Percentiles rank a stretch among this genome's conserved stretches.
Evolutionary conservation across 345 rosid genomes (phyloP).

Genomic region (Populus alba): DNA sequence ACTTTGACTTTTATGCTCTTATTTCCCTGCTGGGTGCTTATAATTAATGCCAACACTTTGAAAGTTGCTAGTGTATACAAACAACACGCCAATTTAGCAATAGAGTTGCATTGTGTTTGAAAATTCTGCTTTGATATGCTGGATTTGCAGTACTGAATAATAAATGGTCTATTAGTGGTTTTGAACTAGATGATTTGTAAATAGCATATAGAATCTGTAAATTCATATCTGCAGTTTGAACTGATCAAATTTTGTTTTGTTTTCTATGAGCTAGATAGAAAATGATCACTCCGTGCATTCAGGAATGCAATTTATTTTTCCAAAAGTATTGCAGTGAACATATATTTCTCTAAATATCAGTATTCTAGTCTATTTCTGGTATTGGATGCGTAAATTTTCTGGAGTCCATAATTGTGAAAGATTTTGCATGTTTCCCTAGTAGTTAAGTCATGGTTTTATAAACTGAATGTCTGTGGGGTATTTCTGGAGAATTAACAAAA

Average conservation of each 20-base stretch:
- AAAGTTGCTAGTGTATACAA: slow-evolving; percentile 5
- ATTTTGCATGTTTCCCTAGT: background rate
- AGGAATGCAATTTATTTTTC: background rate
- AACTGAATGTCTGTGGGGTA: background rate
- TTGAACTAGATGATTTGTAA: background rate
- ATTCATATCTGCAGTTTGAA: background rate
- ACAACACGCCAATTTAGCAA: background rate
- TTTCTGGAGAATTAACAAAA: background rate
- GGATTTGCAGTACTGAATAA: background rate
- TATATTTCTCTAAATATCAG: background rate
- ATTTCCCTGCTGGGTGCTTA: background rate
- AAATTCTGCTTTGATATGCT: background rate
- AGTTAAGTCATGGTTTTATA: background rate
- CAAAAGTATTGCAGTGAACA: background rate
- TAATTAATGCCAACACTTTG: background rate
- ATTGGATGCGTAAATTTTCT: background rate
- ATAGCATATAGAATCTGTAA: background rate
- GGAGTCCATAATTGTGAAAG: background rate
- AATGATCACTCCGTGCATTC: background rate
- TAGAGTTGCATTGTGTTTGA: slow-evolving; percentile 1
- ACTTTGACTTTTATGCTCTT: background rate
- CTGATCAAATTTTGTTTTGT: background rate
- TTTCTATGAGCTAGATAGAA: background rate
- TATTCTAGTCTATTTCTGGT: too few relatives aligned
- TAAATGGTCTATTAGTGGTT: background rate